Evolutionary conservation across 768 basidiomycete genomes (phyloP).

Genomic region (Scleroderma citrinum): DNA sequence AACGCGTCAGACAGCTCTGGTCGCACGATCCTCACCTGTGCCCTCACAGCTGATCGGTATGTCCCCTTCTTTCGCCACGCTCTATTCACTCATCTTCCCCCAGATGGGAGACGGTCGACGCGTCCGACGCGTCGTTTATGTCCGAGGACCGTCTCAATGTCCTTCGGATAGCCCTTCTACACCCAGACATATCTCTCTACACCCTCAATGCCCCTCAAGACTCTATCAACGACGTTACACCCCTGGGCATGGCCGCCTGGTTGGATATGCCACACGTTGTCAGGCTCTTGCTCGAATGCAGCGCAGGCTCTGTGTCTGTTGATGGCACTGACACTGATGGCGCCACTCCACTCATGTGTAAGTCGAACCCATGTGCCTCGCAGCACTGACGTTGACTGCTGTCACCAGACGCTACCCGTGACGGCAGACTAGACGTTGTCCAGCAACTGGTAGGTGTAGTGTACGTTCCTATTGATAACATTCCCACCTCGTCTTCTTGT

Average conservation of each 20-base stretch:
- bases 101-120: conserved; percentile 67
- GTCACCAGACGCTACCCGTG: conserved; percentile 67
- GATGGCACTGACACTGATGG: conserved; percentile 71
- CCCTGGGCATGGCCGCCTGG: conserved; percentile 77
- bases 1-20: conserved; percentile 59
- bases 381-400: background rate
- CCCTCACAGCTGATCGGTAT: conserved; percentile 68
- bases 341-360: conserved; percentile 83
- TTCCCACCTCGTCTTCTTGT: conserved; percentile 5
- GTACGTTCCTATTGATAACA: conserved; percentile 1
- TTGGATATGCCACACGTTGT: conserved; percentile 59
- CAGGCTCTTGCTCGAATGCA: conserved; percentile 57
- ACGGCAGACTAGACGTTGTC: conserved; percentile 64
- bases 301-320: conserved; percentile 57
- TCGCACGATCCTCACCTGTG: conserved; percentile 60
- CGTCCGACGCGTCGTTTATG: conserved; percentile 65
- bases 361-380: conserved; percentile 24
- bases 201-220: conserved; percentile 71
- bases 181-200: conserved; percentile 56
- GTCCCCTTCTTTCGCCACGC: conserved; percentile 16
- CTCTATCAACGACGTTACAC: conserved; percentile 67
- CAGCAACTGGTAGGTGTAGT: conserved; percentile 48
- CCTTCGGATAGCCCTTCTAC: conserved; percentile 49
- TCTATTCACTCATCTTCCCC: conserved; percentile 3
- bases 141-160: conserved; percentile 50